Conservation (phyloP, 495 filamentous ascomycete species). For the Podospora pseudoanserina region DNA sequence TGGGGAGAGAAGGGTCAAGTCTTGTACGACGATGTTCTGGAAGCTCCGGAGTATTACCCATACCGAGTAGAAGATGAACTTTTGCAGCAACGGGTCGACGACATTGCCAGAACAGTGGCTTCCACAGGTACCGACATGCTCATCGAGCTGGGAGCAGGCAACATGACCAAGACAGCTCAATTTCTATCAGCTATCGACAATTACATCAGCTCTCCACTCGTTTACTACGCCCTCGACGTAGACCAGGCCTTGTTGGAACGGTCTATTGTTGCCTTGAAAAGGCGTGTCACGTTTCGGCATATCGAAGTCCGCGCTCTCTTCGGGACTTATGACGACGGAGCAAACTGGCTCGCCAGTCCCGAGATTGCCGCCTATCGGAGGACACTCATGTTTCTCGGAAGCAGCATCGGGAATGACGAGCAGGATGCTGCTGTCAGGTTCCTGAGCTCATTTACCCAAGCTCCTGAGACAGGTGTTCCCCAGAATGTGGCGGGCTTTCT, state of each 20-base stretch:
- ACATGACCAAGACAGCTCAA: slow-evolving; percentile 16
- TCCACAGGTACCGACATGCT: slow-evolving; percentile 11
- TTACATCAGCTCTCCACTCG: neutral
- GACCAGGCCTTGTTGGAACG: slow-evolving; percentile 11
- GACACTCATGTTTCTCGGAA: slow-evolving; percentile 18
- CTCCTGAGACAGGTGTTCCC: slow-evolving; percentile 1
- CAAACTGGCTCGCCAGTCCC: slow-evolving; percentile 9
- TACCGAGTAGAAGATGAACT: slow-evolving; percentile 18
- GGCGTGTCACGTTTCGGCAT: neutral
- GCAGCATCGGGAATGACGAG: slow-evolving; percentile 17
- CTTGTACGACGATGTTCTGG: slow-evolving; percentile 18
- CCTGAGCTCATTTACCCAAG: slow-evolving; percentile 3
- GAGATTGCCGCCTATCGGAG: slow-evolving; percentile 4
- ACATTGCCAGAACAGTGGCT: slow-evolving; percentile 14
- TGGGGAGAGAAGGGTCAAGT: slow-evolving; percentile 22
- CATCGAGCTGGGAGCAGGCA: slow-evolving; percentile 19
- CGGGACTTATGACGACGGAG: slow-evolving; percentile 20
- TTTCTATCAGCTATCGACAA: slow-evolving; percentile 10
- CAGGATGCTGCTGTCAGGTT: slow-evolving; percentile 10
- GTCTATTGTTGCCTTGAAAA: slow-evolving; percentile 1
- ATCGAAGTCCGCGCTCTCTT: slow-evolving; percentile 13
- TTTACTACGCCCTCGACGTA: slow-evolving; percentile 22
- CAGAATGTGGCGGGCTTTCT: slow-evolving; percentile 18
- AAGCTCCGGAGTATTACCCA: slow-evolving; percentile 13
- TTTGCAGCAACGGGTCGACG: neutral